Base-by-base conservation (phyloP, 2,329 filamentous ascomycete species). In the Penicillium brevicompactum region DNA sequence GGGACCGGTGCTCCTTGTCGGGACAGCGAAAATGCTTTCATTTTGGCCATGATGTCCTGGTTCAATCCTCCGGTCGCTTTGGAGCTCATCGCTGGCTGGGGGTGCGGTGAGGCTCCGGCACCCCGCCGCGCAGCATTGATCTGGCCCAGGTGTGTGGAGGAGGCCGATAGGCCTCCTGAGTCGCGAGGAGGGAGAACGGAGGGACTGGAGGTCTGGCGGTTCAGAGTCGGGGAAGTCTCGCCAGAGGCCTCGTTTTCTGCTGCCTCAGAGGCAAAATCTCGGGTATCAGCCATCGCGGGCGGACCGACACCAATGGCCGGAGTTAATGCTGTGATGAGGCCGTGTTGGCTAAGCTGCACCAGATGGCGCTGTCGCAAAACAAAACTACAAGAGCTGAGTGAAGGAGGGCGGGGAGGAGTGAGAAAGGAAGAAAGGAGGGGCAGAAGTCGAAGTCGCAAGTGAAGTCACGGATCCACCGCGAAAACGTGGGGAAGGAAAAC, bases 91-190 rank as follows among this genome's bases (percentile, higher is more conserved):
- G 72, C 74, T 6, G 71, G 58, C 10, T 65, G 65, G 5, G 62
- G 66, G 14, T 67, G 70, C 34, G 62, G 56, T 48, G 66, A 54
- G 16, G 66, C 56, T 21, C 61, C 59, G n/a, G 57, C 65, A 30
- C 68, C 70, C 66, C 84, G 79, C 60, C 86, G 78, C 38, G 85
- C 86, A 46, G 85, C 84, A 72, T 87, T 91, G 67, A 96, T 78
- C 55, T 90, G 84, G 40, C 91, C 91, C 4, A 92, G 79, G 40
- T 90, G 87, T 27, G 89, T 94, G n/a, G 92, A 96, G n/a, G 87
- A 92, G 6, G 88, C 78, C 53, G 85, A 90, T 85, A 96, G 92
- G 54, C 65, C 60, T 1, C 58, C n/a, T 27, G 59, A 46, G 53
- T 72, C 65, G 43, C 56, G 59, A 13, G 60, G 59, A 9, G 67